Evolutionary conservation across 331 rosid species (phyloP).

Genomic region (Acacia concinna): DNA sequence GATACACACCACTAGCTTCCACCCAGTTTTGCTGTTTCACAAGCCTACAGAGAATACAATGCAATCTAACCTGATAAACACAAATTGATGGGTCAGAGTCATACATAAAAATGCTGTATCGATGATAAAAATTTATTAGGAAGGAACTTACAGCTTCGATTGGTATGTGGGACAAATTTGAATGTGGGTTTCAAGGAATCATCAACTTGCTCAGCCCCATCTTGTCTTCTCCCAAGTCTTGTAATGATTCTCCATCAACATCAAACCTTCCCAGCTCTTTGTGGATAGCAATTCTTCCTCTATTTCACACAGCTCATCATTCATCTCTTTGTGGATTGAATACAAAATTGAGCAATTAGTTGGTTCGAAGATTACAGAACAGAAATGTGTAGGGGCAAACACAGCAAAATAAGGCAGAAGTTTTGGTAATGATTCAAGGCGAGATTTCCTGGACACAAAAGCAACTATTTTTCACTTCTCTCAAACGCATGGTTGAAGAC

Average conservation of each 20-base stretch:
- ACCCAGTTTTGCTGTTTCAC: conserved; percentile 56
- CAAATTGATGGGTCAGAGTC: conserved; percentile 38
- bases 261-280: background rate
- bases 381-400: background rate
- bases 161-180: background rate
- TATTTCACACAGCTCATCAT: background rate
- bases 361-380: background rate
- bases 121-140: conserved; percentile 32
- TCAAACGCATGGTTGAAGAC: background rate
- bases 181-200: background rate
- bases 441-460: background rate
- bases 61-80: conserved; percentile 45
- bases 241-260: background rate
- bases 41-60: conserved; percentile 42
- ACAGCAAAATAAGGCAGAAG: background rate
- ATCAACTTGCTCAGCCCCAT: background rate
- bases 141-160: background rate
- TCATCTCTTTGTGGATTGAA: background rate
- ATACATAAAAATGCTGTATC: conserved; percentile 54
- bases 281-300: background rate
- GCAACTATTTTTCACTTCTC: background rate
- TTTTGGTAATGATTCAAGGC: background rate
- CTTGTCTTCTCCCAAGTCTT: background rate
- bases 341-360: background rate
- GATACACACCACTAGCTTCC: conserved; percentile 59